Evolutionary conservation across 768 basidiomycete genomes (phyloP).

Genomic region (Lactifluus piperatus): DNA sequence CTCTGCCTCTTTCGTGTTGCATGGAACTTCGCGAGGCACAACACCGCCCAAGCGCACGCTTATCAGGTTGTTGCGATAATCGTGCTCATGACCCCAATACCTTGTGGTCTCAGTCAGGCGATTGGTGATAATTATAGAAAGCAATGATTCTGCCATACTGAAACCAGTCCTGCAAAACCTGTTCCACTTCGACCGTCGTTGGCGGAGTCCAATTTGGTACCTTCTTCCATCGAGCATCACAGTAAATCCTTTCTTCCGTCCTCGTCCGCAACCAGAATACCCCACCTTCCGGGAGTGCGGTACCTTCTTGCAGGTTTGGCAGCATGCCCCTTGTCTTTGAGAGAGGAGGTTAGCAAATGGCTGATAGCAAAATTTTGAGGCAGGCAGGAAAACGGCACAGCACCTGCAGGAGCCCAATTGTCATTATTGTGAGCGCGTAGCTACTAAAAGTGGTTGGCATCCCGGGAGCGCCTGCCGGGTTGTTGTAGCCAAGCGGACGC

Average conservation of each 20-base stretch:
- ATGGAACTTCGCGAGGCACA: constrained; percentile 19
- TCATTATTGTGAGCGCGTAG: constrained; percentile 54
- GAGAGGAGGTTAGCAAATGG: not conserved
- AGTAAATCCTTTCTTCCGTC: constrained; percentile 5
- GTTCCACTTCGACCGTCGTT: constrained; percentile 1
- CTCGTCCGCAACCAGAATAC: constrained; percentile 30
- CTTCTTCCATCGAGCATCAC: constrained; percentile 14
- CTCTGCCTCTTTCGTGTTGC: not conserved
- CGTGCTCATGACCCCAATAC: constrained; percentile 37
- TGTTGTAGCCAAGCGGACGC: constrained; percentile 42
- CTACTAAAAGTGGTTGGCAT: constrained; percentile 43
- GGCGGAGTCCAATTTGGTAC: constrained; percentile 3
- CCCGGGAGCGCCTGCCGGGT: constrained; percentile 26
- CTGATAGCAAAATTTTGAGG: not conserved
- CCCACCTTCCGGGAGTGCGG: constrained; percentile 19
- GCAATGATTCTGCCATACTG: not conserved
- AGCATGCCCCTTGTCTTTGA: constrained; percentile 35
- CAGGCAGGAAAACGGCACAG: constrained; percentile 4
- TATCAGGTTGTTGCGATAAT: constrained; percentile 27
- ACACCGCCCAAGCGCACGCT: constrained; percentile 38
- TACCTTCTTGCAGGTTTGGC: constrained; percentile 44
- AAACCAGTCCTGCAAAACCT: constrained; percentile 9
- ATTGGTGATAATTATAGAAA: not conserved
- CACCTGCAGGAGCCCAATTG: constrained; percentile 51
- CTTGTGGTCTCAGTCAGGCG: constrained; percentile 24